Percentiles rank a stretch among this genome's conserved stretches.
These are phyloP conservation scores for Tetracladium setigerum DNA, from an alignment of 495 filamentous ascomycete genomes.

Conservation along the genomic window DNA sequence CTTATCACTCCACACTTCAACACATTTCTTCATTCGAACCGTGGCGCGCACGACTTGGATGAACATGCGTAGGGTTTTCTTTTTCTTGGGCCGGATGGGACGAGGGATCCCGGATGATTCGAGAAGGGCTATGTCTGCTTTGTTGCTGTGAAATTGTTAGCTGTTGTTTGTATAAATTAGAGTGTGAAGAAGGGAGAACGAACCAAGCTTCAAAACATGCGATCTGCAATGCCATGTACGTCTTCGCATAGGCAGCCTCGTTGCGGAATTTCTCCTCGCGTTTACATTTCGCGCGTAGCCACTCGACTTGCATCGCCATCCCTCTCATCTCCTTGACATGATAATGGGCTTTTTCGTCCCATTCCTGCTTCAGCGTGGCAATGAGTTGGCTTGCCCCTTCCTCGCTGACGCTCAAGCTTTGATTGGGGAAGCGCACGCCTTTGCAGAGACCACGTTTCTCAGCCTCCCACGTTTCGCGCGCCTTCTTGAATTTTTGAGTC, in stretches of 20 bases:
- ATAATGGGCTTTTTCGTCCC: conserved; percentile 35
- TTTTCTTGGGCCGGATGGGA: conserved; percentile 31
- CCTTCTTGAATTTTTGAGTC: conserved; percentile 30
- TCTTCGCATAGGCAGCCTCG: conserved; percentile 74
- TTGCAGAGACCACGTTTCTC: conserved; percentile 35
- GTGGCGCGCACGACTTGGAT: conserved; percentile 13
- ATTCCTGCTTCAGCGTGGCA: conserved; percentile 18
- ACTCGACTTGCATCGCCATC: conserved; percentile 81
- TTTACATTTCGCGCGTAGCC: conserved; percentile 68
- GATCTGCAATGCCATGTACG: conserved; percentile 69
- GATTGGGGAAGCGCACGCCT: conserved; percentile 36
- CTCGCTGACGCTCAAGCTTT: conserved; percentile 19
- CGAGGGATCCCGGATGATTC: conserved; percentile 63
- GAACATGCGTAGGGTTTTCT: conserved; percentile 22
- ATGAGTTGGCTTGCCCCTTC: conserved; percentile 20
- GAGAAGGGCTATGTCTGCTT: conserved; percentile 80
- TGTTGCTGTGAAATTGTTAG: conserved; percentile 56
- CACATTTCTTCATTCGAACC: conserved; percentile 19
- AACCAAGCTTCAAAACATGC: conserved; percentile 81
- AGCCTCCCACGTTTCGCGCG: conserved; percentile 36
- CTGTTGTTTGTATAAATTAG: neutral
- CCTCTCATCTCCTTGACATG: conserved; percentile 79
- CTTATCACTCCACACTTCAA: conserved; percentile 15
- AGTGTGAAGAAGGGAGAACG: conserved; percentile 28
- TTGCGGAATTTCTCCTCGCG: conserved; percentile 74